Evolutionary conservation across 306 rosid genomes (phyloP), one percentile per base, ranked within the genome.

Genomic region (Cyclanthera cordifolia): DNA sequence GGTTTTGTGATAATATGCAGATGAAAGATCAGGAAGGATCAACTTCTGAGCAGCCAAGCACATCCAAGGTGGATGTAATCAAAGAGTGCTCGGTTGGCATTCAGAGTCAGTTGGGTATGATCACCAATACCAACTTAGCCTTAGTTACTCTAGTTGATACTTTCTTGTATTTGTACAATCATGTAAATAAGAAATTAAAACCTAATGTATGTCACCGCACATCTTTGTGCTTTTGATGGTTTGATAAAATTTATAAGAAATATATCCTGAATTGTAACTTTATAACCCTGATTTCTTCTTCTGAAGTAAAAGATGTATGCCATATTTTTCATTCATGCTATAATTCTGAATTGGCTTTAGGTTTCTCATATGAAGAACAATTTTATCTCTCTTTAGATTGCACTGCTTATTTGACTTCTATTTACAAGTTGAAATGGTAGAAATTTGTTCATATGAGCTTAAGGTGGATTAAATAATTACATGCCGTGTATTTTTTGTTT

Each of bases 91-190:
- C 45, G 13, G 70, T 56, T 17, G 5, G n/a, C 28, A 43, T 25
- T 65, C 74, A 25, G 60, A 64, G 58, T 34, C 77, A 78, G 48
- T 82, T 37, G 74, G 94, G 95, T 89, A 78, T 54, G 77, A 37
- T 34, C 53, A 11, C 56, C 71, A 9, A 24, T 24, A 1, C 43
- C 71, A 16, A 66, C 15, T 57, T n/a, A 63, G 10, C 39, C 15
- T 59, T 77, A 46, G 49, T 75, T 76, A 51, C 65, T 23, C 68
- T 58, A 32, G 8, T 50, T 71, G 48, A 39, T 59, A 55, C 52
- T 67, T 73, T 71, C 16, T 58, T 50, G 72, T 49, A 28, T 2
- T 4, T 50, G 72, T 49, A 28, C 5, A 5, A n/a, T 50, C 56
- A 28, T 67, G 24, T 65, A 20, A 21, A 47, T 15, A 27, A 53